Evolutionary conservation across 78 protist genomes (phyloP), one percentile per base, ranked within the genome.

Genomic region (Dictyostelium intermedium): DNA sequence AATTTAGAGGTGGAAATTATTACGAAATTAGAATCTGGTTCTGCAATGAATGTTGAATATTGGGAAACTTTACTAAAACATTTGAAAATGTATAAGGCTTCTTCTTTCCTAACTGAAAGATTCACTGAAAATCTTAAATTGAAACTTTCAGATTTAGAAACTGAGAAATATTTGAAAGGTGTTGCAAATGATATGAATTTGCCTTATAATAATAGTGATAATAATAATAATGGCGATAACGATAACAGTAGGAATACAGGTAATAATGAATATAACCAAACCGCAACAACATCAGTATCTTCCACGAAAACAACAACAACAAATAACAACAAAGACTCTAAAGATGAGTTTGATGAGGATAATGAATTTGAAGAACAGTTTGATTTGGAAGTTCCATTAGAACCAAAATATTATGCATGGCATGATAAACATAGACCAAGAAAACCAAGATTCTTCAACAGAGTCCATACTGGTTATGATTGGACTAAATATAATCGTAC

Each of bases 401-500:
- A 74, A 41, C n/a, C 47, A 25, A 93, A 97, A 84, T 72, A 79
- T 61, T 95, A 96, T 70, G 35, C 85, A 63, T 98, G 98, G 99
- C 91, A 96, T 47, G 98, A 98, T 95, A 98, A 98, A 93, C 92
- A 92, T 84, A 72, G 98, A 23, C 99, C 99, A 16, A 84, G 99
- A 76, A 98, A 98, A 84, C 99, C 99, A 25, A 77, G 95, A 35
- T 99, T 93, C 95, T 99, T 95, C 97, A 98, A 98, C 80, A 97
- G 99, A 14, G 99, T 99, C 13, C 96, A 92, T 43, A 96, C 99
- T 2, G 99, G 99, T 18, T 98, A 87, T 85, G 98, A 97, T 20
- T 99, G 99, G 99, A 98, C 97, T 87, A 91, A 78, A 89, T 99
- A 98, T 96, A 98, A 98, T 96, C 92, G 82, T 63, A 97, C 98